A percentile compares a stretch with the other conserved stretches of the same genome.
Evolutionary conservation across 192 early-diverging fungal genomes (phyloP).

Genomic region (Umbelopsis isabellina): DNA sequence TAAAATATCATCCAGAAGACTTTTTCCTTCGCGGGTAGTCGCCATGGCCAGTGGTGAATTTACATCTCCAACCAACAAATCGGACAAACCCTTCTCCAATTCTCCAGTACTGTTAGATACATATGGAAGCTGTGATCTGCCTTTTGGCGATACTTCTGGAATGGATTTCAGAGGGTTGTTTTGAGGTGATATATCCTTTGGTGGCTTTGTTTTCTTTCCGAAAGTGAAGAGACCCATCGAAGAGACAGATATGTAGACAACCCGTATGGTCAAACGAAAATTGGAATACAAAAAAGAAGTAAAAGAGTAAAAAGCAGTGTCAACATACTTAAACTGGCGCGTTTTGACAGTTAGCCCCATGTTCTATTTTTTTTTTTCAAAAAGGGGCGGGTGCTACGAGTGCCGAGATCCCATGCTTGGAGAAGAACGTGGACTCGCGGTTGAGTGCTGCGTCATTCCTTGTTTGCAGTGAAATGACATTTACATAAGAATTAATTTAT

Average conservation of each 20-base stretch:
- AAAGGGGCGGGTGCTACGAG: neutral
- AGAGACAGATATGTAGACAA: neutral
- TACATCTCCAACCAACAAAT: neutral
- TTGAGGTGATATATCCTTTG: neutral
- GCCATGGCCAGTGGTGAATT: neutral
- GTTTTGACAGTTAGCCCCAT: constrained; percentile 3
- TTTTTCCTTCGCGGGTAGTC: neutral
- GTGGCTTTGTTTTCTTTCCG: constrained; percentile 12
- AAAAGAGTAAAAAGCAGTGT: constrained; percentile 1
- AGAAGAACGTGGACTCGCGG: neutral
- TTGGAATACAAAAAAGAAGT: neutral
- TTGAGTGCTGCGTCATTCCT: constrained; percentile 5
- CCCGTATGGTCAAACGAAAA: neutral
- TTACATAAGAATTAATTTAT: no score
- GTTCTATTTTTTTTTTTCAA: neutral
- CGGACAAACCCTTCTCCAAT: neutral
- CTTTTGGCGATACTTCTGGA: no score
- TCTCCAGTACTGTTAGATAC: no score
- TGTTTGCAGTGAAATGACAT: no score
- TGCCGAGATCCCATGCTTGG: constrained; percentile 2
- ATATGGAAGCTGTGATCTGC: no score
- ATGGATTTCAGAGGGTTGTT: neutral
- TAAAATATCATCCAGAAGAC: constrained; percentile 5
- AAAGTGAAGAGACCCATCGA: neutral
- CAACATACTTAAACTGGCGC: neutral